phyloP scores from a whole-genome alignment of 2,329 filamentous ascomycete species.

The Colletotrichum sp. region DNA sequence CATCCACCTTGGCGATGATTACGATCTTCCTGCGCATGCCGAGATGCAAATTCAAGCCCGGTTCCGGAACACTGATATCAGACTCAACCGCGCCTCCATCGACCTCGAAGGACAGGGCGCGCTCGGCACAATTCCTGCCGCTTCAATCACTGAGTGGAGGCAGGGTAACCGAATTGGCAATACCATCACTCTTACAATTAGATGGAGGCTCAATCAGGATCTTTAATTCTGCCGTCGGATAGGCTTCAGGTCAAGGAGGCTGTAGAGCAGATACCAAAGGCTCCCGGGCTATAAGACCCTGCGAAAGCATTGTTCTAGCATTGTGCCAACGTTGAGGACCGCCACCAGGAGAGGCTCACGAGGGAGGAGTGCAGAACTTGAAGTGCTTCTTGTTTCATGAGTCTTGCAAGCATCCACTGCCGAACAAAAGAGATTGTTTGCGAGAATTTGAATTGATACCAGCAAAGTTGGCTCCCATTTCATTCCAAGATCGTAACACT shows the following conservation, averaged over 20 bases:
- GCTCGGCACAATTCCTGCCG: neutral
- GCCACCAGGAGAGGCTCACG: too few species aligned
- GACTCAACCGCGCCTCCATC: neutral
- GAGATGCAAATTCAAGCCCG: neutral
- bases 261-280: too few species aligned
- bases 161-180: neutral
- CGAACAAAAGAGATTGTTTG: neutral
- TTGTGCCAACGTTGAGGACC: too few species aligned
- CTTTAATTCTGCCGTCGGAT: neutral
- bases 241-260: too few species aligned
- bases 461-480: too few species aligned
- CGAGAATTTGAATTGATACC: neutral
- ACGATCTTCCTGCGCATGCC: neutral
- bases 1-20: neutral
- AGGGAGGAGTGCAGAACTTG: too few species aligned
- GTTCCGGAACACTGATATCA: neutral
- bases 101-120: neutral
- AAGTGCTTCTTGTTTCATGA: too few species aligned
- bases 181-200: neutral
- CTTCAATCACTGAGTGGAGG: neutral
- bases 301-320: too few species aligned
- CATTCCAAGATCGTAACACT: too few species aligned
- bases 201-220: neutral
- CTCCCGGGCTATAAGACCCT: too few species aligned
- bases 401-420: too few species aligned